Base-by-base conservation (phyloP, 257 asterid genomes). In the Gentiana dahurica region DNA sequence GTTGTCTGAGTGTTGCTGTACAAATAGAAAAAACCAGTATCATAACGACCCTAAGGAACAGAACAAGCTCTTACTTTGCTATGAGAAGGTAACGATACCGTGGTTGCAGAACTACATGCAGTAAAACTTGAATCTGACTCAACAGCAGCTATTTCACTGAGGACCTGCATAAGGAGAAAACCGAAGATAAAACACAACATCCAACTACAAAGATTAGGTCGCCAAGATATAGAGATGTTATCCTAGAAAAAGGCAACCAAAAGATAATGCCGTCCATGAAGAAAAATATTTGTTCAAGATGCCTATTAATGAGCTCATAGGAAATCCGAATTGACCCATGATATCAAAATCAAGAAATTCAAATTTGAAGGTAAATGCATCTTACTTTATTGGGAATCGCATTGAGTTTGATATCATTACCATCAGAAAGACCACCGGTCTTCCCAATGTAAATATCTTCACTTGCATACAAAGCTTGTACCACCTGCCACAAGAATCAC, bases 401-500 rank as follows among this genome's bases (percentile, higher is more conserved):
- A 75, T 68, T 79, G 63, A 76, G 66, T 69, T 84, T 87, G 15
- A 77, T 66, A 71, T 82, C 83, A 62, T 73, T 85, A 59, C 72
- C 65, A 51, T 73, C 90, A 13, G 89, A 72, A 56, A 72, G 77
- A 70, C 79, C 59, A 56, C 75, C 52, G 36, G 63, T 61, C 65
- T 67, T 78, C 76, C 78, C 72, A 34, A 68, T 62, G 68, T 71
- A 60, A 49, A 68, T 58, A 58, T 82, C 68, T 74, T 73, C 96
- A 48, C 76, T 73, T 64, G 71, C 81, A 37, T 68, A 83, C 54
- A 87, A 77, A 49, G 80, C 70, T 60, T 70, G 83, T 54, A 81
- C 94, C 78, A 87, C 77, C 98, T 87, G 86, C 87, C 75, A 69
- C 67, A 62, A 39, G 64, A 79, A 76, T 71, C 55, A 63, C 32